These are phyloP conservation scores for Venturia effusa DNA, from an alignment of 2,329 filamentous ascomycete genomes.

Conservation along the genomic window DNA sequence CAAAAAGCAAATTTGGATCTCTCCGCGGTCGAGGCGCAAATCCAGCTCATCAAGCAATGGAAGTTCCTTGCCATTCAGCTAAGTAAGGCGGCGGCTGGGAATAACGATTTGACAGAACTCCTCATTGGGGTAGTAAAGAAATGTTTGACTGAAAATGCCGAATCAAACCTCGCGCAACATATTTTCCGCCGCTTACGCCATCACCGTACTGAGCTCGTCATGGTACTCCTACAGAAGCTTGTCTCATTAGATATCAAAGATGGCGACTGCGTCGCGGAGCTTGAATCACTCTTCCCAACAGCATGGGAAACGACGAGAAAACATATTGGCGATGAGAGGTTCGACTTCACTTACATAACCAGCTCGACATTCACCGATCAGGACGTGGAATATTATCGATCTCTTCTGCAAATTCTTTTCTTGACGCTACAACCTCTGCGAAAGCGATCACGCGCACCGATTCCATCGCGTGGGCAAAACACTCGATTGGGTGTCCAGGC, in stretches of 20 bases:
- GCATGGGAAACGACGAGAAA: constrained; percentile 51
- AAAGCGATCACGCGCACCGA: not conserved
- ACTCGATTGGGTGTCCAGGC: constrained; percentile 11
- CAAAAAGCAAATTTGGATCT: constrained; percentile 81
- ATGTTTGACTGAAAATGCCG: constrained; percentile 69
- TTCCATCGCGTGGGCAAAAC: not conserved
- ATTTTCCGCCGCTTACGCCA: constrained; percentile 74
- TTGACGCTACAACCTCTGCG: constrained; percentile 61
- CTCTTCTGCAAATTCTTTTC: constrained; percentile 74
- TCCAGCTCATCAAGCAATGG: constrained; percentile 79
- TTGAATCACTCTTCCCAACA: constrained; percentile 42
- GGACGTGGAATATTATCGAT: constrained; percentile 65
- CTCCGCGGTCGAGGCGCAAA: constrained; percentile 84
- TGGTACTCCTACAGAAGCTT: constrained; percentile 72
- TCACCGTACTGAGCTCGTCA: constrained; percentile 66
- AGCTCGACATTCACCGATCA: constrained; percentile 39
- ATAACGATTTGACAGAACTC: constrained; percentile 22
- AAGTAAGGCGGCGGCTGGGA: constrained; percentile 45
- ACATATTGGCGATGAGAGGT: constrained; percentile 40
- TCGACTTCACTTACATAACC: constrained; percentile 43
- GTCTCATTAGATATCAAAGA: constrained; percentile 44
- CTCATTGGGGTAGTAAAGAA: constrained; percentile 66
- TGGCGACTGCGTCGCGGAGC: constrained; percentile 37
- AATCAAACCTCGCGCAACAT: constrained; percentile 59
- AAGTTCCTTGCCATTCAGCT: constrained; percentile 79